phyloP scores from a whole-genome alignment of 2,329 filamentous ascomycete species.

The Exophiala sp. region DNA sequence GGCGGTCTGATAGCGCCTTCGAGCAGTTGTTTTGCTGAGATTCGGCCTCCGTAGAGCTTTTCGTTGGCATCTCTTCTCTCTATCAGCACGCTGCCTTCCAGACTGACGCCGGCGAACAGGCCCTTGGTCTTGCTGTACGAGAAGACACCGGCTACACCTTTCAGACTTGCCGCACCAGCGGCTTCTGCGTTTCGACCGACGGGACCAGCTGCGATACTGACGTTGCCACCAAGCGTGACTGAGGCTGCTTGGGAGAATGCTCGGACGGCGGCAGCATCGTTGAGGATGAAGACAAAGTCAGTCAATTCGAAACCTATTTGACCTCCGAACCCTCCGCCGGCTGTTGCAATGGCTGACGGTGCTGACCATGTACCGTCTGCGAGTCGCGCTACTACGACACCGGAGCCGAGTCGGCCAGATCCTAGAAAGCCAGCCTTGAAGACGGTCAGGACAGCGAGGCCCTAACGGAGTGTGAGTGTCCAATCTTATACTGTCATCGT shows the following conservation, averaged over 20 bases:
- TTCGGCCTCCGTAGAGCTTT: conserved; percentile 82
- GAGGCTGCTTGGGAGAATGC: conserved; percentile 91
- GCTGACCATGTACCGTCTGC: conserved; percentile 49
- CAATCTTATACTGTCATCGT: background rate
- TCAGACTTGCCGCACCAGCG: conserved; percentile 86
- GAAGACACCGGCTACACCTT: conserved; percentile 86
- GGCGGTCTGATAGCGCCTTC: conserved; percentile 74
- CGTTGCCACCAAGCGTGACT: conserved; percentile 90
- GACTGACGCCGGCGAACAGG: conserved; percentile 87
- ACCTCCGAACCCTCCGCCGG: conserved; percentile 49
- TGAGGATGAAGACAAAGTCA: conserved; percentile 93
- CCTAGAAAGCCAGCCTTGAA: conserved; percentile 51
- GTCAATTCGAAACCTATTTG: conserved; percentile 52
- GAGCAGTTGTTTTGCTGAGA: conserved; percentile 78
- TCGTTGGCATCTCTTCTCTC: conserved; percentile 96
- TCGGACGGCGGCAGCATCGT: conserved; percentile 82
- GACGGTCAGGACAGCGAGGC: conserved; percentile 49
- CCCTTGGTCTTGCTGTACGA: conserved; percentile 98
- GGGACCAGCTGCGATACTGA: conserved; percentile 90
- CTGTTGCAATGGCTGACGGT: conserved; percentile 48
- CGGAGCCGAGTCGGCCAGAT: conserved; percentile 49
- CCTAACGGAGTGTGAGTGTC: conserved; percentile 32
- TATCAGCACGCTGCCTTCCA: conserved; percentile 89
- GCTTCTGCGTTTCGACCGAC: conserved; percentile 94
- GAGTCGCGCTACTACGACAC: conserved; percentile 48